These are phyloP conservation scores for Penicillium pancosmium DNA, from an alignment of 495 filamentous ascomycete genomes.

Conservation along the genomic window DNA sequence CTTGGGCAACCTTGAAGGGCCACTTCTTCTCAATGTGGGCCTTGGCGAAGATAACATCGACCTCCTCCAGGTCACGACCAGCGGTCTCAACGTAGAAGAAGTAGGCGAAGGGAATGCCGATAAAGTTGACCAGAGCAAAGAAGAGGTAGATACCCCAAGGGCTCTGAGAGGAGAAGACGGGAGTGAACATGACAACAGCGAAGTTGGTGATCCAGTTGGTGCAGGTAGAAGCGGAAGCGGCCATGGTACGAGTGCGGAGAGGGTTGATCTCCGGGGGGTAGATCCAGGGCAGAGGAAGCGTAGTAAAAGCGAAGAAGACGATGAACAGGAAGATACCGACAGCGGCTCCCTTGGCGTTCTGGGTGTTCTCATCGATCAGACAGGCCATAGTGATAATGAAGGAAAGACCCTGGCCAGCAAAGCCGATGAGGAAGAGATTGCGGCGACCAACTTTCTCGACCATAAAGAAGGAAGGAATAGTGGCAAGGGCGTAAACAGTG, in stretches of 20 bases:
- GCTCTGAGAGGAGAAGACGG: slow-evolving; percentile 34
- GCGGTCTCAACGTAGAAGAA: slow-evolving; percentile 76
- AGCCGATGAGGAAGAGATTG: slow-evolving; percentile 71
- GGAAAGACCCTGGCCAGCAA: slow-evolving; percentile 54
- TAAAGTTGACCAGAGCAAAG: slow-evolving; percentile 70
- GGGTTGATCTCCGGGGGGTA: slow-evolving; percentile 79
- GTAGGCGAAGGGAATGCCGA: slow-evolving; percentile 63
- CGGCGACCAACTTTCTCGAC: slow-evolving; percentile 75
- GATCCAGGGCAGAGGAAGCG: slow-evolving; percentile 62
- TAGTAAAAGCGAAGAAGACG: slow-evolving; percentile 43
- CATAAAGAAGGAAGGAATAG: slow-evolving; percentile 63
- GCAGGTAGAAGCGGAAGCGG: slow-evolving; percentile 45
- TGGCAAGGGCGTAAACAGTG: slow-evolving; percentile 70
- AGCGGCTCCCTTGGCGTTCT: slow-evolving; percentile 38
- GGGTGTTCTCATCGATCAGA: slow-evolving; percentile 22
- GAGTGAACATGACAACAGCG: slow-evolving; percentile 51
- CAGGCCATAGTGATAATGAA: slow-evolving; percentile 44
- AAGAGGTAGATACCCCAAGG: slow-evolving; percentile 53
- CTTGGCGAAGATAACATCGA: slow-evolving; percentile 59
- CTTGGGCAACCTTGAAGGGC: slow-evolving; percentile 36
- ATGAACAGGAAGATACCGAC: slow-evolving; percentile 48
- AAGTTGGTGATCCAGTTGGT: slow-evolving; percentile 54
- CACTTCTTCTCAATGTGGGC: slow-evolving; percentile 43
- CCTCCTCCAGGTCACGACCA: slow-evolving; percentile 70
- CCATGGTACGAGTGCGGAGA: slow-evolving; percentile 71